Percentiles rank a stretch among this genome's conserved stretches.
These are phyloP conservation scores for Apiotrichum gamsii DNA, from an alignment of 1,284 basidiomycete species.

Conservation along the genomic window DNA sequence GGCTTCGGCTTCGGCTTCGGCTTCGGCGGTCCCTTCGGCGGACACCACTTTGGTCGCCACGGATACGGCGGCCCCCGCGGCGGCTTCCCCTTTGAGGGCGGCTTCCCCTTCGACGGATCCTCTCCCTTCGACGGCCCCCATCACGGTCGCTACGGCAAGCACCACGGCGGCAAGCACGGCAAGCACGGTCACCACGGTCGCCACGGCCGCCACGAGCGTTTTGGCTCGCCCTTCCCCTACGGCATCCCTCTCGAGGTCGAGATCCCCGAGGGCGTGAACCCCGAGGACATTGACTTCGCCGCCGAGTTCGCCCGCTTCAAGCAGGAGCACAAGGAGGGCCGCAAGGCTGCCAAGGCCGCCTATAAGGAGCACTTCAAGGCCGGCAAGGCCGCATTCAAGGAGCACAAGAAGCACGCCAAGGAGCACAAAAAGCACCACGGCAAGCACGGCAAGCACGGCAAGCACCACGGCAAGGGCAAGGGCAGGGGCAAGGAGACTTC, in stretches of 20 bases:
- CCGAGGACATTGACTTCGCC: constrained; percentile 2
- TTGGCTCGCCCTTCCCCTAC: not conserved
- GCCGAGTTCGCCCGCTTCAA: constrained; percentile 2
- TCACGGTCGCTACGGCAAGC: too few species aligned
- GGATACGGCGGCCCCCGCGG: not conserved
- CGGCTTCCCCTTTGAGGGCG: not conserved
- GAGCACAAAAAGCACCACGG: not conserved
- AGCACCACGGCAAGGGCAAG: not conserved
- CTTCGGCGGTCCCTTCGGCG: not conserved
- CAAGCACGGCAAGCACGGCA: not conserved
- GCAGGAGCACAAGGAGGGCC: not conserved
- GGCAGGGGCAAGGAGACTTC: not conserved
- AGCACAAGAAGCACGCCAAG: too few species aligned
- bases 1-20: not conserved
- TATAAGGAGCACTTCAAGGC: not conserved
- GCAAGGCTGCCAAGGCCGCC: not conserved
- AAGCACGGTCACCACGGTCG: too few species aligned
- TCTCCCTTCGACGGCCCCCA: too few species aligned
- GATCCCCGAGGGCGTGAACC: constrained; percentile 4
- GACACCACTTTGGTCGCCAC: not conserved
- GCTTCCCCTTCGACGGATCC: too few species aligned
- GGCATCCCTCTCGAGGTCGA: not conserved
- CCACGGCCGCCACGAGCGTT: too few species aligned
- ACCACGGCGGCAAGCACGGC: too few species aligned
- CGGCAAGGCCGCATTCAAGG: not conserved